Evolutionary conservation across 1,284 basidiomycete species (phyloP).

Genomic region (Sanghuangporus sanghuang): DNA sequence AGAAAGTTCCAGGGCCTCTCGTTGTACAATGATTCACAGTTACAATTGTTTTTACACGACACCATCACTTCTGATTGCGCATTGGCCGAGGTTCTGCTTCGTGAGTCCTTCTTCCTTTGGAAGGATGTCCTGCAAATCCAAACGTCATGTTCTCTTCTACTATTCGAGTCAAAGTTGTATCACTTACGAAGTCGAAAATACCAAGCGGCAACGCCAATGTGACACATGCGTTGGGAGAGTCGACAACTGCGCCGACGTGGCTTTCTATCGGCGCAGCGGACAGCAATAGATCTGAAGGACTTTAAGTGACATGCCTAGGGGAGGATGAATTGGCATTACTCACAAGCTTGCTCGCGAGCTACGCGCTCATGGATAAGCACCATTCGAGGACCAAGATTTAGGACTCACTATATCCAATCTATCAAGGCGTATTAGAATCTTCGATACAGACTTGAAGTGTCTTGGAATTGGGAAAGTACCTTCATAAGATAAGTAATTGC

Average conservation of each 20-base stretch:
- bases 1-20: neutral
- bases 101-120: conserved; percentile 56
- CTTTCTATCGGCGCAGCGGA: conserved; percentile 74
- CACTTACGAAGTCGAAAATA: conserved; percentile 64
- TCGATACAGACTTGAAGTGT: neutral
- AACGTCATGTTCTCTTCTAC: neutral
- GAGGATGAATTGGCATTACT: conserved; percentile 22
- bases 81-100: conserved; percentile 56
- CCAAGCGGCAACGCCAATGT: conserved; percentile 66
- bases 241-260: conserved; percentile 70
- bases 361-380: neutral
- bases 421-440: neutral
- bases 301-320: neutral
- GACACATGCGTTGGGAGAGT: conserved; percentile 75
- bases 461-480: conserved; percentile 28
- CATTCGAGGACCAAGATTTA: neutral
- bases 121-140: conserved; percentile 47
- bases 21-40: neutral
- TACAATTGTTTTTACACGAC: conserved; percentile 26
- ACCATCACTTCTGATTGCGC: conserved; percentile 62
- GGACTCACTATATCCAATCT: conserved; percentile 63
- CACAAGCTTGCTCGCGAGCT: conserved; percentile 72
- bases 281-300: conserved; percentile 53
- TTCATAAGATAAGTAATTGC: conserved; percentile 74
- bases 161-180: neutral